Base-by-base conservation (phyloP, 2,329 filamentous ascomycete genomes). In the Xylaria sp. region DNA sequence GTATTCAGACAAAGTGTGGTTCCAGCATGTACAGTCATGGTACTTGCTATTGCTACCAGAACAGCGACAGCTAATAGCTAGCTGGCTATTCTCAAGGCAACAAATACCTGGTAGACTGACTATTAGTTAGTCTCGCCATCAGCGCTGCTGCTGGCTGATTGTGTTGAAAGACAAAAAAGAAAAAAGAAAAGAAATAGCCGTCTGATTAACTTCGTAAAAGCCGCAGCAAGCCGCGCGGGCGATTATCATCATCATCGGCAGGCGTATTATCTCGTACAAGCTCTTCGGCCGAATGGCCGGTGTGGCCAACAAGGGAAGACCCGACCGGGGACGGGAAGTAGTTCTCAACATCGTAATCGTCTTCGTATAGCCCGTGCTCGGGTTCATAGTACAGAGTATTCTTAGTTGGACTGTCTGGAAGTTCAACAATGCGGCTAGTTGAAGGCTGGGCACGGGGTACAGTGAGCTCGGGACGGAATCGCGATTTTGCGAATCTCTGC, bases 281-380 rank as follows among this genome's bases (percentile, higher is more conserved):
- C 5, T 71, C 59, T 5, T 78, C 74, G 25, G 48, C 29, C 10
- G 77, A 79, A 67, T 78, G 76, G 10, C 77, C 77, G 1, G 77
- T 78, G 51, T 79, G 77, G 32, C 68, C 77, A 47, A 74, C 8
- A 50, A 75, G 53, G 10, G 77, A 79, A 27, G 75, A 78, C 27
- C 54, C 61, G 21, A 70, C 48, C 13, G 68, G 50, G 18, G 63
- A 69, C 5, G 69, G 23, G 29, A 60, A 27, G 23, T 63, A 68
- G 16, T 67, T 18, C 3, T 44, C 40, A 44, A 44, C 63, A 12
- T 16, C 25, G 48, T 59, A 47, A 32, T 47, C 21, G 16, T 63
- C 65, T 18, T 57, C 60, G 13, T 55, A 48, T n/a, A 42, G 27
- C 58, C 25, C 50, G 10, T 44, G 9, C 21, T 64, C 35, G 3